Evolutionary conservation across 2,329 filamentous ascomycete genomes (phyloP).

Genomic region (Fusarium buharicum): DNA sequence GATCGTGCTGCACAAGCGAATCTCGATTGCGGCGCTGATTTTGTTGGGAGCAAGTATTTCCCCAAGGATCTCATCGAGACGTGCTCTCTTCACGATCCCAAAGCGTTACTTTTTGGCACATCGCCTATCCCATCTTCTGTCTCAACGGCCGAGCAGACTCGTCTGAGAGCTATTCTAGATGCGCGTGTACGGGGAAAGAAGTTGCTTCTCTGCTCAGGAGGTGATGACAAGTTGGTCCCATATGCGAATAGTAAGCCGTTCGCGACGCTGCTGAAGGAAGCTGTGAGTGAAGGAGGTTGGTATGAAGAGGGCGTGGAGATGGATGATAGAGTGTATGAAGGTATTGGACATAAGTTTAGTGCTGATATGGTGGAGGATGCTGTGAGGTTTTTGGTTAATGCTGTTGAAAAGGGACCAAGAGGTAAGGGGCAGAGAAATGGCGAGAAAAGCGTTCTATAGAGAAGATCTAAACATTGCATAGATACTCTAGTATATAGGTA

Average conservation of each 20-base stretch:
- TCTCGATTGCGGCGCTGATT: constrained; percentile 65
- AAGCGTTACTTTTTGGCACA: constrained; percentile 74
- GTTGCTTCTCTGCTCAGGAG: constrained; percentile 72
- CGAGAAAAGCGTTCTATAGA: constrained; percentile 42
- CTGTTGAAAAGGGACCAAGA: constrained; percentile 51
- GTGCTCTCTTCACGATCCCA: constrained; percentile 77
- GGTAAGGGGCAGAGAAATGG: constrained; percentile 46
- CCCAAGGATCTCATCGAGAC: constrained; percentile 73
- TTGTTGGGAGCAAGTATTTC: constrained; percentile 83
- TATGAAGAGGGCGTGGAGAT: constrained; percentile 68
- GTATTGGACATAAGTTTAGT: constrained; percentile 76
- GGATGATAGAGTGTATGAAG: constrained; percentile 74
- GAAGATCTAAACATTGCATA: constrained; percentile 5
- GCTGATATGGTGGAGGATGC: constrained; percentile 74
- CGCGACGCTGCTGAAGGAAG: constrained; percentile 68
- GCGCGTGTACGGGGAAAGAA: constrained; percentile 68
- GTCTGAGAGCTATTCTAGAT: constrained; percentile 59
- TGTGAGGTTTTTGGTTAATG: constrained; percentile 68
- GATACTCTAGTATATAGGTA: not conserved
- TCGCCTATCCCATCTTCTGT: constrained; percentile 49
- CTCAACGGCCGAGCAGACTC: constrained; percentile 54
- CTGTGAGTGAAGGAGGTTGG: constrained; percentile 56
- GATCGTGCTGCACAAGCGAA: constrained; percentile 79
- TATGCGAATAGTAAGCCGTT: constrained; percentile 70
- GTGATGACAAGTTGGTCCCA: constrained; percentile 77